These are phyloP conservation scores for Phaseolus coccineus DNA, from an alignment of 331 rosid genomes.

Conservation along the genomic window DNA sequence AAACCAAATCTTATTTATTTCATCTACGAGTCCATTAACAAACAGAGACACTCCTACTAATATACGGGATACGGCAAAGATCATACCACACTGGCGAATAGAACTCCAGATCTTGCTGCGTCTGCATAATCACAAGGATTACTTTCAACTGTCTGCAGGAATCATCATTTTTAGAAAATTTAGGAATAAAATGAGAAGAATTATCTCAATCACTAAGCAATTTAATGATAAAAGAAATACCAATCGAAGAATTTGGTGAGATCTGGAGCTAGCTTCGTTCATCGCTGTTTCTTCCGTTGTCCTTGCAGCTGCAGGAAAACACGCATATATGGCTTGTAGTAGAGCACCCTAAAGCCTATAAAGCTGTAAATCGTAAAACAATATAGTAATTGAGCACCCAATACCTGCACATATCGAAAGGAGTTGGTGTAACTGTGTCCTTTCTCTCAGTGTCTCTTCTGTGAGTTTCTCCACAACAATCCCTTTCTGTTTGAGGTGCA, in stretches of 20 bases:
- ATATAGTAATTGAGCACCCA: slow-evolving; percentile 6
- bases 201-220: background rate
- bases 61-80: background rate
- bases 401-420: slow-evolving; percentile 75
- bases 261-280: slow-evolving; percentile 91
- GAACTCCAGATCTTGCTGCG: slow-evolving; percentile 56
- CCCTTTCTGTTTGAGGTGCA: slow-evolving; percentile 68
- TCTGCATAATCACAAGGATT: slow-evolving; percentile 55
- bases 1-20: slow-evolving; percentile 25
- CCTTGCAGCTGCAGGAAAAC: slow-evolving; percentile 72
- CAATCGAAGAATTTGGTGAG: slow-evolving; percentile 91
- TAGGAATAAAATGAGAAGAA: background rate
- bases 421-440: slow-evolving; percentile 64
- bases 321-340: slow-evolving; percentile 30
- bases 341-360: slow-evolving; percentile 18
- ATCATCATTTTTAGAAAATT: slow-evolving; percentile 18
- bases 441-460: slow-evolving; percentile 68
- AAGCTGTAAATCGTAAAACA: slow-evolving; percentile 8
- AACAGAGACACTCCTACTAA: background rate
- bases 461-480: slow-evolving; percentile 79
- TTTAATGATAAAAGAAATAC: slow-evolving; percentile 53
- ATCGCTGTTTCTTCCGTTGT: slow-evolving; percentile 85
- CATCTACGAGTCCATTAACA: background rate
- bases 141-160: slow-evolving; percentile 84
- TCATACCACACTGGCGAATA: slow-evolving; percentile 86